phyloP scores from a whole-genome alignment of 148 eudicot species.

The Polygonum aviculare region DNA sequence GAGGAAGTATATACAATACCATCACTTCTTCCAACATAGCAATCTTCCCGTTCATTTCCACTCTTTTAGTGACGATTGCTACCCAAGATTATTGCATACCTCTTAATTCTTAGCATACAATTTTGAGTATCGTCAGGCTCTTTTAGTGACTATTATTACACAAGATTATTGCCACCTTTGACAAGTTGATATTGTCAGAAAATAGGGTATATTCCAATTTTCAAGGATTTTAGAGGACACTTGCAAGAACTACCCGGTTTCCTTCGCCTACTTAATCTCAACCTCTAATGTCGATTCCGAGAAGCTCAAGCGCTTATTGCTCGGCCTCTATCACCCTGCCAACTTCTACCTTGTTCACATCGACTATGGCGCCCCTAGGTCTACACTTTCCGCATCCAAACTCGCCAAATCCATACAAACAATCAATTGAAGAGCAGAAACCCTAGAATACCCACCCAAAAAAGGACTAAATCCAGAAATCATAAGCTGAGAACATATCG shows the following conservation, averaged over 20 bases:
- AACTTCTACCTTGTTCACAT: slow-evolving; percentile 74
- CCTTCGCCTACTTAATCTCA: slow-evolving; percentile 88
- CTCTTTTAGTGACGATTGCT: no score
- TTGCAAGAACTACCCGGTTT: slow-evolving; percentile 38
- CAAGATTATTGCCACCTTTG: neutral
- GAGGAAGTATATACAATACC: neutral
- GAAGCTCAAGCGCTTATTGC: slow-evolving; percentile 51
- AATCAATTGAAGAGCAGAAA: no score
- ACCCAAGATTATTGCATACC: neutral
- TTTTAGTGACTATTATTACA: neutral
- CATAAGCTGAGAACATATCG: no score
- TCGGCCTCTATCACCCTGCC: slow-evolving; percentile 73
- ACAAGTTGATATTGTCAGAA: neutral
- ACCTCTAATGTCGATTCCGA: slow-evolving; percentile 56
- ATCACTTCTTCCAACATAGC: no score
- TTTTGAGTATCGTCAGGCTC: neutral
- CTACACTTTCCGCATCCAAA: no score
- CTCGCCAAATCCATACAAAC: no score
- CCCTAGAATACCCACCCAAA: no score
- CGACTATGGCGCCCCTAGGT: slow-evolving; percentile 50
- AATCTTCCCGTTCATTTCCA: no score
- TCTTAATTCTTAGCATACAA: neutral
- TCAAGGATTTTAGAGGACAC: neutral
- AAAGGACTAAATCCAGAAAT: no score
- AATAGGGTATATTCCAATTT: neutral